Percentiles rank a stretch among this genome's conserved stretches.
Conservation (phyloP, 306 rosid genomes). For the Vigna nakashimae region DNA sequence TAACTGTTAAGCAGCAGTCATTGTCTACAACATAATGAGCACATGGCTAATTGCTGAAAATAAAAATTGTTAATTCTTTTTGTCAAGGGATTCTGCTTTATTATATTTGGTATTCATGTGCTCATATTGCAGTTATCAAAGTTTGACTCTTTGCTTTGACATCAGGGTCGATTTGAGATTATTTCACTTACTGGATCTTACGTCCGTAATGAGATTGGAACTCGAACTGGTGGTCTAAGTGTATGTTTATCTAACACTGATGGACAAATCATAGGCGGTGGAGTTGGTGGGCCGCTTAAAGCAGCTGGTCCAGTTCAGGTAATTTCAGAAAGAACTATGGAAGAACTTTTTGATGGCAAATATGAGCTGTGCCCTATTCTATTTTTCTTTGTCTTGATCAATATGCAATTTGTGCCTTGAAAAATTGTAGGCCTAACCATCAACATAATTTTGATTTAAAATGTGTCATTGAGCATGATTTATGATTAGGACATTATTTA, state of each 20-base stretch:
- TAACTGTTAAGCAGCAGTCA: conserved; percentile 15
- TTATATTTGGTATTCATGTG: conserved; percentile 27
- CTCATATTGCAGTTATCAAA: conserved; percentile 26
- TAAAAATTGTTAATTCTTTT: neutral
- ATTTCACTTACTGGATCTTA: conserved; percentile 92
- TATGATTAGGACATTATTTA: neutral
- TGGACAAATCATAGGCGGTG: conserved; percentile 97
- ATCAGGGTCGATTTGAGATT: conserved; percentile 93
- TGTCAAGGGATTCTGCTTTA: conserved; percentile 3
- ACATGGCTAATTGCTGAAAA: conserved; percentile 19
- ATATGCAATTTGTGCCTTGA: neutral
- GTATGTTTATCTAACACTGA: conserved; percentile 80
- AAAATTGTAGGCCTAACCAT: conserved; percentile 9
- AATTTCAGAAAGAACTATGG: conserved; percentile 35
- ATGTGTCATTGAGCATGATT: conserved; percentile 4
- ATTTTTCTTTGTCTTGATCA: conserved; percentile 12
- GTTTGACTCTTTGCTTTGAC: conserved; percentile 43
- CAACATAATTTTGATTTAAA: neutral
- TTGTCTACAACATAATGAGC: conserved; percentile 11
- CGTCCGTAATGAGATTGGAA: conserved; percentile 76
- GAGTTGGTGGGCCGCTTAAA: conserved; percentile 89
- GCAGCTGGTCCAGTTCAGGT: conserved; percentile 99
- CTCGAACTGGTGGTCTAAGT: conserved; percentile 85
- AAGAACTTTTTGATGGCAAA: conserved; percentile 22
- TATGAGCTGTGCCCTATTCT: conserved; percentile 18